A percentile compares a stretch with the other conserved stretches of the same genome.
phyloP scores from a whole-genome alignment of 495 filamentous ascomycete genomes.

The Arthonia radiata region DNA sequence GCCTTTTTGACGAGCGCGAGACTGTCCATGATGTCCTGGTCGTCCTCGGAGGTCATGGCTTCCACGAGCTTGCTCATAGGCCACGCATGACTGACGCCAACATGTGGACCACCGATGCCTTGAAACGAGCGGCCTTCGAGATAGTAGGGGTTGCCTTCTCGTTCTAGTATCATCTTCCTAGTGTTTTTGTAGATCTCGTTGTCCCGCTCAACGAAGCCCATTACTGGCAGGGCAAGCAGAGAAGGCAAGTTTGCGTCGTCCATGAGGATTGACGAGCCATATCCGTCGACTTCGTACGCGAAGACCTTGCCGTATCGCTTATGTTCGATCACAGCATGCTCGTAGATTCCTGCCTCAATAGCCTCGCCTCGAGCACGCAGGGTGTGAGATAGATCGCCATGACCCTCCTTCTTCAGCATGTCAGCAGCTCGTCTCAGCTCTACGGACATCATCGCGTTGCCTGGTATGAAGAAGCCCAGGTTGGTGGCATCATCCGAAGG shows the following conservation, averaged over 20 bases:
- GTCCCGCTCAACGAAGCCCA: conserved; percentile 49
- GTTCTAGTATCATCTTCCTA: conserved; percentile 64
- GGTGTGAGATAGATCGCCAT: conserved; percentile 22
- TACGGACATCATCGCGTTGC: conserved; percentile 87
- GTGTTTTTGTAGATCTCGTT: conserved; percentile 72
- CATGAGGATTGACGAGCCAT: conserved; percentile 77
- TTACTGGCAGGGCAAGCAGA: conserved; percentile 58
- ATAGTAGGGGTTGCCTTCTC: conserved; percentile 70
- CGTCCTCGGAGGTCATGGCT: conserved; percentile 70
- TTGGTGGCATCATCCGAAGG: conserved; percentile 97
- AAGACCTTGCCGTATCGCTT: conserved; percentile 71
- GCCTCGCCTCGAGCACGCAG: conserved; percentile 36
- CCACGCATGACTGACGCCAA: conserved; percentile 82
- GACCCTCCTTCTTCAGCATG: conserved; percentile 34
- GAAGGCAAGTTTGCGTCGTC: conserved; percentile 95
- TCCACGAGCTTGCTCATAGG: conserved; percentile 85
- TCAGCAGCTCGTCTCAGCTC: conserved; percentile 57
- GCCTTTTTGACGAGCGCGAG: conserved; percentile 49
- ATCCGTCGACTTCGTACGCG: conserved; percentile 92
- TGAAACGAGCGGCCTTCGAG: conserved; percentile 53
- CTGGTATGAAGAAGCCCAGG: conserved; percentile 82
- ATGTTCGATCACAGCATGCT: conserved; percentile 74
- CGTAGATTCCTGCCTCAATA: conserved; percentile 56
- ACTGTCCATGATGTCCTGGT: conserved; percentile 51
- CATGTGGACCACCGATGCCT: conserved; percentile 70